These are phyloP conservation scores for Lithohypha guttulata DNA, from an alignment of 2,329 filamentous ascomycete genomes.

Conservation along the genomic window DNA sequence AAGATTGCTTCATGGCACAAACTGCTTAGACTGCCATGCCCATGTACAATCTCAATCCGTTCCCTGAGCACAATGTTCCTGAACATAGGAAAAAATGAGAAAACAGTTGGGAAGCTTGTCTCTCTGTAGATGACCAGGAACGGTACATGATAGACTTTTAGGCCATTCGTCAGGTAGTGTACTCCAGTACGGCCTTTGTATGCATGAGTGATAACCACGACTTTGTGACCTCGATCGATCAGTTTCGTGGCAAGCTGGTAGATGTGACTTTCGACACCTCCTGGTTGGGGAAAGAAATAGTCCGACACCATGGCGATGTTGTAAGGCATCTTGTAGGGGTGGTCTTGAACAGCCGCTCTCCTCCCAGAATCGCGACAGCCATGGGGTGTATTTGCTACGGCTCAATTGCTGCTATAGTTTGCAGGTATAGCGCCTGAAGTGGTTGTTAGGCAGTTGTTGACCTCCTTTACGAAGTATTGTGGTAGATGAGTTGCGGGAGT, in stretches of 20 bases:
- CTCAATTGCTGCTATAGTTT: no score
- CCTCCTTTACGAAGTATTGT: no score
- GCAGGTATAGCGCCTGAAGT: no score
- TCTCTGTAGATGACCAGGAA: constrained; percentile 94
- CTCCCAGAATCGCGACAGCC: no score
- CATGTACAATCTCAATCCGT: constrained; percentile 92
- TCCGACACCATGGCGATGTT: constrained; percentile 91
- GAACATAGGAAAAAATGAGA: constrained; percentile 97
- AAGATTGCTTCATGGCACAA: constrained; percentile 91
- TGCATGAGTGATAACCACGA: constrained; percentile 93
- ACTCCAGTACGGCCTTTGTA: constrained; percentile 85
- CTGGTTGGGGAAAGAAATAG: constrained; percentile 97
- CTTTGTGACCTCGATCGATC: constrained; percentile 93
- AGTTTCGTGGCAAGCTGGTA: constrained; percentile 96
- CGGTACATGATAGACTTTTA: constrained; percentile 96
- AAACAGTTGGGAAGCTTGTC: constrained; percentile 88
- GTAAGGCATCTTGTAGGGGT: constrained; percentile 48
- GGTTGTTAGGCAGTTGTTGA: no score
- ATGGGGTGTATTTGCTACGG: no score
- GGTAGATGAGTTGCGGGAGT: no score
- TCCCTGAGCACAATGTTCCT: constrained; percentile 92
- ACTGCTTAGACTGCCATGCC: constrained; percentile 87
- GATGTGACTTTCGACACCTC: constrained; percentile 94
- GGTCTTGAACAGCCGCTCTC: not conserved
- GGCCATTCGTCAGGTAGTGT: constrained; percentile 89